A percentile compares a stretch with the other conserved stretches of the same genome.
Conservation (phyloP, 1,284 basidiomycete genomes). For the Apiotrichum siamense region DNA sequence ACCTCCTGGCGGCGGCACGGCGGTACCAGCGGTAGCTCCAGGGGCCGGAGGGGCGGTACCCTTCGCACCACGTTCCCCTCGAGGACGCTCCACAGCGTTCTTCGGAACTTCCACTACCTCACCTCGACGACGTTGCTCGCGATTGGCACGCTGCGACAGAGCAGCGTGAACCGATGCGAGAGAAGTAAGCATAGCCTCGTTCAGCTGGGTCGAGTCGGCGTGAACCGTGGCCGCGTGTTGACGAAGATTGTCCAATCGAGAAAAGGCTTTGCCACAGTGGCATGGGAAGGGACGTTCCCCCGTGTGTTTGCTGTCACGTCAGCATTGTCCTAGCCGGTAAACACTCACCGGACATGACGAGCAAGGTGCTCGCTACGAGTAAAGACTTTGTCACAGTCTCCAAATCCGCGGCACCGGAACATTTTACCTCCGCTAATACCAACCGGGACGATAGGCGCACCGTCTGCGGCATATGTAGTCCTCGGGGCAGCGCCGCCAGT, state of each 20-base stretch:
- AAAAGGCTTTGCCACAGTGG: slow-evolving; percentile 92
- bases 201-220: slow-evolving; percentile 73
- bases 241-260: slow-evolving; percentile 89
- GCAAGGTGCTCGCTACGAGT: slow-evolving; percentile 90
- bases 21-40: slow-evolving; percentile 2
- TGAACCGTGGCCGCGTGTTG: slow-evolving; percentile 96
- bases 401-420: slow-evolving; percentile 90
- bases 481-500: neutral
- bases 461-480: slow-evolving; percentile 32
- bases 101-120: slow-evolving; percentile 48
- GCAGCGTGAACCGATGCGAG: slow-evolving; percentile 77
- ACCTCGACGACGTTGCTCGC: slow-evolving; percentile 43
- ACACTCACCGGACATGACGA: slow-evolving; percentile 76
- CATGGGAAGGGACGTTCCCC: slow-evolving; percentile 93
- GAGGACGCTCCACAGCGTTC: slow-evolving; percentile 40
- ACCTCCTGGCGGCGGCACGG: slow-evolving; percentile 1
- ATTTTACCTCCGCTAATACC: slow-evolving; percentile 60
- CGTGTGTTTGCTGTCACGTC: slow-evolving; percentile 74
- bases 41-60: too few relatives aligned
- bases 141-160: slow-evolving; percentile 53
- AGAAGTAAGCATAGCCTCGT: slow-evolving; percentile 86
- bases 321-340: slow-evolving; percentile 2
- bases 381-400: slow-evolving; percentile 94
- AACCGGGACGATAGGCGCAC: slow-evolving; percentile 42
- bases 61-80: slow-evolving; percentile 18